These are phyloP conservation scores for Ophiostoma tasmaniense DNA, from an alignment of 2,329 filamentous ascomycete genomes.

Conservation along the genomic window DNA sequence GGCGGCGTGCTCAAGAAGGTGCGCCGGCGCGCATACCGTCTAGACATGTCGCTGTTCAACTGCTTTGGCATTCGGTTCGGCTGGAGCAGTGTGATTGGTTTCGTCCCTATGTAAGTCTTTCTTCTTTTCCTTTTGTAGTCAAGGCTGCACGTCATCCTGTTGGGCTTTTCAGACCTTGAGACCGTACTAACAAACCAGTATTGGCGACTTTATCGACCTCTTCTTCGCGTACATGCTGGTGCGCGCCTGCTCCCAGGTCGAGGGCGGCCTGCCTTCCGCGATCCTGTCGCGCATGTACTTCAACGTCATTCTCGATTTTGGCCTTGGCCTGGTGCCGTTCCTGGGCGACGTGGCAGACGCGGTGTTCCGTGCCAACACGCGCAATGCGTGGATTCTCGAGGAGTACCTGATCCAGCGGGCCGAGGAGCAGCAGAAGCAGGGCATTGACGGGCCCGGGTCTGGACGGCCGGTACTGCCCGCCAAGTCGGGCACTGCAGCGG, in stretches of 20 bases:
- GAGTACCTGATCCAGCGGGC: constrained; percentile 60
- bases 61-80: constrained; percentile 77
- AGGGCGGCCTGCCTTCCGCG: constrained; percentile 60
- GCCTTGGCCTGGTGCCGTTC: constrained; percentile 65
- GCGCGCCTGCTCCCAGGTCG: constrained; percentile 60
- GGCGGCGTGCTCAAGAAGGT: constrained; percentile 74
- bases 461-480: neutral
- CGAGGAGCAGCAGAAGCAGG: constrained; percentile 36
- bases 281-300: constrained; percentile 66
- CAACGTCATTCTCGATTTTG: constrained; percentile 68
- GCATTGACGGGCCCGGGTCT: neutral
- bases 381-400: constrained; percentile 52
- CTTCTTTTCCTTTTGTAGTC: no score
- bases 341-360: constrained; percentile 69
- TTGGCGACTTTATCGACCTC: constrained; percentile 67
- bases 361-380: constrained; percentile 64
- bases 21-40: constrained; percentile 72
- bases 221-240: constrained; percentile 70
- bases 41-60: constrained; percentile 79
- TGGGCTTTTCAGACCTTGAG: no score
- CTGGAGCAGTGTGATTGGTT: constrained; percentile 77
- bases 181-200: constrained; percentile 33
- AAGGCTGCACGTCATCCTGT: neutral
- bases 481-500: neutral
- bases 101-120: constrained; percentile 66